These are phyloP conservation scores for Annulohypoxylon maeteangense DNA, from an alignment of 495 filamentous ascomycete genomes.

Conservation along the genomic window DNA sequence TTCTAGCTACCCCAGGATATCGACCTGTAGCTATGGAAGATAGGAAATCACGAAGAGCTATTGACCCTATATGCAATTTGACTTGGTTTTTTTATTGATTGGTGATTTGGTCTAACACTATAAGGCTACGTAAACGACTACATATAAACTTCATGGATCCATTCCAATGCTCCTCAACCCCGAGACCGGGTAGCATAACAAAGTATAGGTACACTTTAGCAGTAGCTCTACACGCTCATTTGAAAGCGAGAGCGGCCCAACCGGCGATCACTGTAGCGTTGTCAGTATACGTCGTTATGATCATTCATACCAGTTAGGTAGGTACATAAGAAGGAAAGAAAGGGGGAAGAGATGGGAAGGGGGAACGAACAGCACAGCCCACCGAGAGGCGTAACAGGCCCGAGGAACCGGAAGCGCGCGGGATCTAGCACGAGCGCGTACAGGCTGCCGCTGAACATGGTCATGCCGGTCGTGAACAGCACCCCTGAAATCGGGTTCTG, in stretches of 20 bases:
- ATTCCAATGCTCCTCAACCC: neutral
- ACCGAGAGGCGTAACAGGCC: constrained; percentile 69
- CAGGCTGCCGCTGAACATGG: constrained; percentile 69
- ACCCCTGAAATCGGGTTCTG: constrained; percentile 51
- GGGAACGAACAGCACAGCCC: constrained; percentile 57
- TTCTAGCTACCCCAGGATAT: neutral
- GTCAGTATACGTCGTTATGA: neutral
- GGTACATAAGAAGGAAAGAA: neutral
- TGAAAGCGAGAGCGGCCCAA: constrained; percentile 43
- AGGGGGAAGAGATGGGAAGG: neutral
- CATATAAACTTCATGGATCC: neutral
- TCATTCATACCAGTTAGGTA: too few relatives aligned
- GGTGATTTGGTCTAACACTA: neutral
- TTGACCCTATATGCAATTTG: neutral
- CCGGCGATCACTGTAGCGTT: constrained; percentile 39
- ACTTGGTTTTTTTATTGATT: neutral
- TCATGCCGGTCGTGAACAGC: constrained; percentile 61
- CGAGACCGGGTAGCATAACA: neutral
- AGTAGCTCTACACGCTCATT: too few relatives aligned
- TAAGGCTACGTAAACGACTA: neutral
- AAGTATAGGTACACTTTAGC: neutral
- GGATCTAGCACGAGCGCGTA: constrained; percentile 69
- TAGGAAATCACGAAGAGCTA: neutral
- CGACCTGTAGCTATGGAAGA: neutral
- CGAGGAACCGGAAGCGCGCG: constrained; percentile 63